Evolutionary conservation across 768 basidiomycete species (phyloP), one percentile per base, ranked within the genome.

Genomic region (Leucosporidium creatinivorum): DNA sequence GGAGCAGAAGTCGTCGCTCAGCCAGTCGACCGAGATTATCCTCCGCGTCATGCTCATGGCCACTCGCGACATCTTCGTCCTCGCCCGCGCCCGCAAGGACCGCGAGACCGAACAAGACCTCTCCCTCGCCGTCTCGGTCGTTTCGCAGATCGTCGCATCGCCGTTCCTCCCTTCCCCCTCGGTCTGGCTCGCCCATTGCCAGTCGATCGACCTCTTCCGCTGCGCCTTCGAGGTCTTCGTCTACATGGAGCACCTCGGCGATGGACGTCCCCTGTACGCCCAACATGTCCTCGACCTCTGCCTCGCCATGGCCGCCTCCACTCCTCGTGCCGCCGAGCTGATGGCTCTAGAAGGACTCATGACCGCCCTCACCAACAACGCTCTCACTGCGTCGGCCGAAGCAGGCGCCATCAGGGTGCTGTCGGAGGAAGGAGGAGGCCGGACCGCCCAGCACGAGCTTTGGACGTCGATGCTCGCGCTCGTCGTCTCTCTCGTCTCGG

Each of bases 381-480:
- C 83, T 57, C 85, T 96, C 74, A 89, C 85, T 61, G 79, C 83
- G 23, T 84, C 85, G n/a, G 86, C 91, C 69, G 88, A 88, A 70
- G 81, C 84, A 5, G 92, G 92, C 1, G 76, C 82, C 69, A 83
- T 97, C 52, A 85, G 88, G 30, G 84, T 86, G 28, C 77, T 81
- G 1, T 77, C 89, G 17, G 83, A 87, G 1, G 88, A 89, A 74
- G 78, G 89, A 8, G 87, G 59, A 1, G 58, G 61, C 12, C 64
- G 65, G 4, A 68, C 70, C 17, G 23, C 57, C 2, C 89, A 4
- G 85, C 93, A 96, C 76, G 79, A 81, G 26, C 83, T 86, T 3
- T 96, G 93, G 79, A 93, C 90, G 74, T 82, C 84, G 4, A 91
- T 94, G 87, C 80, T 94, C 23, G 82, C 87, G 5, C 84, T 93